Conservation (phyloP, 1,284 basidiomycete genomes). For the Malassezia restricta region DNA sequence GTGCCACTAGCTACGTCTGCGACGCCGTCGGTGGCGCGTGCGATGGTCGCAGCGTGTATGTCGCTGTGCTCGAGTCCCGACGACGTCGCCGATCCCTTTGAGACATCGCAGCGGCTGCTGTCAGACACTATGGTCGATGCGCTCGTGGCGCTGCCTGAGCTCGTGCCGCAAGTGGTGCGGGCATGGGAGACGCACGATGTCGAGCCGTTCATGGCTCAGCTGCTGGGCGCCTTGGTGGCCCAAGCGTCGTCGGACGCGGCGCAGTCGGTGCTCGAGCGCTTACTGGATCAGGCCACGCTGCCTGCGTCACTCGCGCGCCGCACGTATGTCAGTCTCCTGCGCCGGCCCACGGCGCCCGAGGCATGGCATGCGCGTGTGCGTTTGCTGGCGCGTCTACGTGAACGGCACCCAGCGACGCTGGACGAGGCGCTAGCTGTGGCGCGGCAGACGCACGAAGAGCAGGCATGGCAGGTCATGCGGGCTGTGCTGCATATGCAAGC, state of each 20-base stretch:
- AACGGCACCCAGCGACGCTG: conserved; percentile 21
- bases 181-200: conserved; percentile 21
- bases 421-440: conserved; percentile 22
- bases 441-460: conserved; percentile 14
- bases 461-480: conserved; percentile 23
- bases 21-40: conserved; percentile 17
- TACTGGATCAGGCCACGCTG: conserved; percentile 17
- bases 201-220: conserved; percentile 22
- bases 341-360: conserved; percentile 7
- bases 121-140: conserved; percentile 19
- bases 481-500: conserved; percentile 26
- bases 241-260: conserved; percentile 16
- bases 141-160: conserved; percentile 18
- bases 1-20: conserved; percentile 14
- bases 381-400: conserved; percentile 22
- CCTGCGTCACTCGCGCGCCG: conserved; percentile 14
- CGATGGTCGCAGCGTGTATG: conserved; percentile 24
- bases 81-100: conserved; percentile 15
- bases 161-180: conserved; percentile 9
- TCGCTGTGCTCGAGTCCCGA: conserved; percentile 26
- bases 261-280: conserved; percentile 15
- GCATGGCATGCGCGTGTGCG: conserved; percentile 20
- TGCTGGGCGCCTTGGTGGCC: conserved; percentile 19
- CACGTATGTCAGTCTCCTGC: conserved; percentile 18
- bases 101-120: conserved; percentile 15